phyloP scores from a whole-genome alignment of 352 stramenopile species.

The Halophytophthora polymorphica region DNA sequence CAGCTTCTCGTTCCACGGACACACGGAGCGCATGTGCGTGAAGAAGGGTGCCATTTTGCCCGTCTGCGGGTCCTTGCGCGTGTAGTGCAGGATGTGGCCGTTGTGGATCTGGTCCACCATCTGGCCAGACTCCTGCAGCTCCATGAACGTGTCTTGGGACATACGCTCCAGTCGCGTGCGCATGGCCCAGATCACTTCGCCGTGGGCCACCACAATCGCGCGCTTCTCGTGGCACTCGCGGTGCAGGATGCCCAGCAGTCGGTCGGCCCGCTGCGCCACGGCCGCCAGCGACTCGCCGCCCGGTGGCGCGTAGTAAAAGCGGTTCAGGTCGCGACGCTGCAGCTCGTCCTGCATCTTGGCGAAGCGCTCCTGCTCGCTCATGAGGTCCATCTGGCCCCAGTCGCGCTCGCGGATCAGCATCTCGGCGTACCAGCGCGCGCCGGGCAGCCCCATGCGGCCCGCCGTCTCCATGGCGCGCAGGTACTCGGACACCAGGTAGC shows the following conservation, averaged over 20 bases:
- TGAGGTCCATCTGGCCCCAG: conserved; percentile 89
- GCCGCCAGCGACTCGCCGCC: conserved; percentile 81
- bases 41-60: conserved; percentile 82
- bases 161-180: conserved; percentile 85
- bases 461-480: conserved; percentile 85
- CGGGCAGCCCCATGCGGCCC: conserved; percentile 67
- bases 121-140: conserved; percentile 77
- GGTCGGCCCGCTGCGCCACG: conserved; percentile 80
- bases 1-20: conserved; percentile 88
- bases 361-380: conserved; percentile 85
- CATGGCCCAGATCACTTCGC: conserved; percentile 90
- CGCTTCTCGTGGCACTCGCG: conserved; percentile 76
- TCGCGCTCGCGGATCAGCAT: conserved; percentile 88
- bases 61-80: conserved; percentile 64
- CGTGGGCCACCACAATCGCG: conserved; percentile 84
- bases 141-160: conserved; percentile 85
- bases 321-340: conserved; percentile 72
- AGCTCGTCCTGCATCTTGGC: conserved; percentile 89
- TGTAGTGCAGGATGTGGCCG: conserved; percentile 87
- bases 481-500: conserved; percentile 87
- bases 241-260: conserved; percentile 73
- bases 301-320: conserved; percentile 85
- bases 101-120: conserved; percentile 91
- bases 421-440: conserved; percentile 81
- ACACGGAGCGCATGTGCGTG: conserved; percentile 87